Conservation (phyloP, 305 asterid genomes). For the Fraxinus dipetala region DNA sequence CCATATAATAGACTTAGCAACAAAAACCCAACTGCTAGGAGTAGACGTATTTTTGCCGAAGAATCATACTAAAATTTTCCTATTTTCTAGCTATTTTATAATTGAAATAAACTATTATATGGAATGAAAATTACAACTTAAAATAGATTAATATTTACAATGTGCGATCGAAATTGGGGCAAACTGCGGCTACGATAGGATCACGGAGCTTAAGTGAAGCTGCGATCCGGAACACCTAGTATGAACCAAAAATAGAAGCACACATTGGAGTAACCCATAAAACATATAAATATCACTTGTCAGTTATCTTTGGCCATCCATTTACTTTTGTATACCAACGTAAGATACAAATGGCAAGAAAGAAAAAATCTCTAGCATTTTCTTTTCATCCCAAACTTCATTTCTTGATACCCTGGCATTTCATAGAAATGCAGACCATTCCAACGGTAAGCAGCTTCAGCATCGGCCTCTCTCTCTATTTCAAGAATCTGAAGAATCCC, state of each 20-base stretch:
- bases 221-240: no score
- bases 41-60: no score
- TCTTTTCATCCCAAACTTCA: background rate
- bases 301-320: background rate
- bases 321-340: background rate
- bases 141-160: no score
- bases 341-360: background rate
- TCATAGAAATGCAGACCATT: constrained; percentile 31
- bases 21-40: no score
- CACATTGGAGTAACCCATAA: background rate
- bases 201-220: no score
- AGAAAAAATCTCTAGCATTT: background rate
- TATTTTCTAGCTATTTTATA: no score
- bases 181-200: no score
- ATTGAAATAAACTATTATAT: no score
- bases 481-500: constrained; percentile 29
- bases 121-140: no score
- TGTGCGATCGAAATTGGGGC: no score
- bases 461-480: constrained; percentile 20
- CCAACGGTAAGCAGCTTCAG: constrained; percentile 22
- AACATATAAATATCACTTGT: background rate
- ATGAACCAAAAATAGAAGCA: background rate
- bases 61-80: no score
- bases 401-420: constrained; percentile 10
- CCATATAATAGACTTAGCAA: no score